Evolutionary conservation across 2,329 filamentous ascomycete species (phyloP).

Genomic region (Aspergillus proliferans): DNA sequence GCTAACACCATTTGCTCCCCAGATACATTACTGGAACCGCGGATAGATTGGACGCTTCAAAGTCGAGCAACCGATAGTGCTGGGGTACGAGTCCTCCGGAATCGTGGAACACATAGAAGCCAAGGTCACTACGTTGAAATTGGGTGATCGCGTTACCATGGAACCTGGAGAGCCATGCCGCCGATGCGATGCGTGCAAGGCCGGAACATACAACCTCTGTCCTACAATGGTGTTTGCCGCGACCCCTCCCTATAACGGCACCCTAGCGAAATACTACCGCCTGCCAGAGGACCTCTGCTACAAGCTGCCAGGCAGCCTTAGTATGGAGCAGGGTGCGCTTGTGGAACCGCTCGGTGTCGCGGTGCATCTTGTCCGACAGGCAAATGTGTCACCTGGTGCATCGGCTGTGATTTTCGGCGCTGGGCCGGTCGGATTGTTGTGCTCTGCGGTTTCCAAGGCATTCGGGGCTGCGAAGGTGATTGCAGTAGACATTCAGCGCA

Average conservation of each 20-base stretch:
- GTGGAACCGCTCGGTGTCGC: conserved; percentile 82
- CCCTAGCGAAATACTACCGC: conserved; percentile 75
- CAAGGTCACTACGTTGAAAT: conserved; percentile 50
- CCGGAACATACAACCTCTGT: conserved; percentile 83
- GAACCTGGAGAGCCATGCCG: conserved; percentile 68
- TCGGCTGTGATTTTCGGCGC: conserved; percentile 77
- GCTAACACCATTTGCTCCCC: not conserved
- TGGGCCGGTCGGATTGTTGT: conserved; percentile 78
- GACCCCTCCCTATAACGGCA: conserved; percentile 83
- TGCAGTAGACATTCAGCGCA: conserved; percentile 76
- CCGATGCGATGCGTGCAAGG: conserved; percentile 67
- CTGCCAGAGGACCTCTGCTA: conserved; percentile 87
- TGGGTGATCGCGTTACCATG: conserved; percentile 69
- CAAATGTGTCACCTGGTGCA: conserved; percentile 62
- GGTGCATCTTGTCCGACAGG: conserved; percentile 74
- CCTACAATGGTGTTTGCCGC: conserved; percentile 81
- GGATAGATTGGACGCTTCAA: conserved; percentile 37
- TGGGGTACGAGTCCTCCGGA: conserved; percentile 65
- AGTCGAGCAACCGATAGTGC: conserved; percentile 39
- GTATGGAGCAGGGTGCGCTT: conserved; percentile 77
- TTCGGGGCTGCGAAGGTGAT: conserved; percentile 77
- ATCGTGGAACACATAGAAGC: conserved; percentile 55
- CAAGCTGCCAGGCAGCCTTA: conserved; percentile 70
- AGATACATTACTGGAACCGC: conserved; percentile 41
- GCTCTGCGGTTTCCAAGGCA: conserved; percentile 72